These are phyloP conservation scores for Oropetium thomaeum DNA, from an alignment of 176 grass and related monocot genomes.

Conservation along the genomic window DNA sequence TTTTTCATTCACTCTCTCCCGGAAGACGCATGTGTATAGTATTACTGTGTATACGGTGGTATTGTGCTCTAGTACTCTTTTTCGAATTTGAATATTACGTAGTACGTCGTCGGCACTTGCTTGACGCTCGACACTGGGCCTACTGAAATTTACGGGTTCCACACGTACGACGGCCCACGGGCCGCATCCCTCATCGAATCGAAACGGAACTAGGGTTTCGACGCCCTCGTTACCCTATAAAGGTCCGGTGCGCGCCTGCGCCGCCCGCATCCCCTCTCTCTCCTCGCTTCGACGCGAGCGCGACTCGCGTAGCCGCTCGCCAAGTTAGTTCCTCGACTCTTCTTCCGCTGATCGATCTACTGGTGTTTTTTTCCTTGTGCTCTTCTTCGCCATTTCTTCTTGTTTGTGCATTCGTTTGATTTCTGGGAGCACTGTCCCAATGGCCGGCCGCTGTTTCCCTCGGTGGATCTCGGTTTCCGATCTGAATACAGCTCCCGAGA, in stretches of 20 bases:
- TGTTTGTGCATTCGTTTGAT: neutral
- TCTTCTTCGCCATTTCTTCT: neutral
- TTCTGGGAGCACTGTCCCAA: conserved; percentile 16
- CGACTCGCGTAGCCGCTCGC: too few relatives aligned
- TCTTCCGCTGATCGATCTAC: too few relatives aligned
- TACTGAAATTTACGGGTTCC: neutral
- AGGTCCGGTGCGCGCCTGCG: neutral
- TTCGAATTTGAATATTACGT: too few relatives aligned
- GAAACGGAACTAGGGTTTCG: neutral
- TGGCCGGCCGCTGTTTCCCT: neutral
- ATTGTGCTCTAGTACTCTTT: too few relatives aligned
- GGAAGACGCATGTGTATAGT: too few relatives aligned
- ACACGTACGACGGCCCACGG: neutral
- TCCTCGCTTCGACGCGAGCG: neutral
- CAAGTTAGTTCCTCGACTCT: too few relatives aligned
- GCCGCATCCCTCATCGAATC: neutral
- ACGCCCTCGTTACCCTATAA: neutral
- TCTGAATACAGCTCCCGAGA: conserved; percentile 17
- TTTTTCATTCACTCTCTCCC: too few relatives aligned
- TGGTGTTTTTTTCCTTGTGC: too few relatives aligned
- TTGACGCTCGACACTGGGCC: too few relatives aligned
- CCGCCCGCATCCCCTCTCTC: accelerated
- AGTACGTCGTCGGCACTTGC: too few relatives aligned
- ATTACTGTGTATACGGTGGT: too few relatives aligned
- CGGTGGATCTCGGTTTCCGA: neutral